Evolutionary conservation across 768 basidiomycete genomes (phyloP).

Genomic region (Serendipita sp.): DNA sequence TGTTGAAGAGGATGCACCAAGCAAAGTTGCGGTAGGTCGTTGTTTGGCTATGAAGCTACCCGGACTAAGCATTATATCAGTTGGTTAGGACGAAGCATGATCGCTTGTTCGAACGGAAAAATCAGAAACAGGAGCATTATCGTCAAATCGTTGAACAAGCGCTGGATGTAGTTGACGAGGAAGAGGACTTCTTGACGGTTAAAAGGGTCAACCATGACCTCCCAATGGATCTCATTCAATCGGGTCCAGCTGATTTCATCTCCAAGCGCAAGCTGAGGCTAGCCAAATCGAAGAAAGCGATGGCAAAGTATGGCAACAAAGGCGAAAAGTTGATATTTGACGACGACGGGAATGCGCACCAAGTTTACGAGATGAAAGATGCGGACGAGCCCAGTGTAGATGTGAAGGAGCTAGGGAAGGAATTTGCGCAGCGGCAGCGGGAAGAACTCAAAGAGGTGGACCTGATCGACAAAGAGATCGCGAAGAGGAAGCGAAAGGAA

Average conservation of each 20-base stretch:
- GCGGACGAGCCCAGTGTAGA: constrained; percentile 42
- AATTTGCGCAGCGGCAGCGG: constrained; percentile 59
- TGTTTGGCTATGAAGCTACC: neutral
- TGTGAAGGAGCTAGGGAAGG: constrained; percentile 44
- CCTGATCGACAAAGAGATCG: constrained; percentile 61
- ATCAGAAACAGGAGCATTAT: constrained; percentile 85
- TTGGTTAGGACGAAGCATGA: constrained; percentile 84
- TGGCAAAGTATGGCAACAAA: constrained; percentile 40
- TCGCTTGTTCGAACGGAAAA: constrained; percentile 93
- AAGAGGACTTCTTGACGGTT: constrained; percentile 84
- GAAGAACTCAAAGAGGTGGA: constrained; percentile 56
- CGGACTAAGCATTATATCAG: neutral
- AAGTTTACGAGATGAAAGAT: constrained; percentile 68
- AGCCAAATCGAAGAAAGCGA: constrained; percentile 53
- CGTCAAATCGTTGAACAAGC: constrained; percentile 66
- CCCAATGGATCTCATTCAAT: constrained; percentile 16
- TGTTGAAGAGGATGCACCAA: constrained; percentile 7
- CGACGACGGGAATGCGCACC: constrained; percentile 65
- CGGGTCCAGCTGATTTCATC: constrained; percentile 30
- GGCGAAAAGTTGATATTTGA: constrained; percentile 77
- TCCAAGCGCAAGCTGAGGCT: constrained; percentile 79
- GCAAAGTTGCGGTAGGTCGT: neutral
- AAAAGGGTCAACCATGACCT: constrained; percentile 82
- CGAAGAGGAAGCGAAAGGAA: constrained; percentile 74
- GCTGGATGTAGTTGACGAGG: constrained; percentile 22